Percentiles rank a stretch among this genome's conserved stretches.
Conservation (phyloP, 2,329 filamentous ascomycete genomes). For the Trichoderma koningiopsis region DNA sequence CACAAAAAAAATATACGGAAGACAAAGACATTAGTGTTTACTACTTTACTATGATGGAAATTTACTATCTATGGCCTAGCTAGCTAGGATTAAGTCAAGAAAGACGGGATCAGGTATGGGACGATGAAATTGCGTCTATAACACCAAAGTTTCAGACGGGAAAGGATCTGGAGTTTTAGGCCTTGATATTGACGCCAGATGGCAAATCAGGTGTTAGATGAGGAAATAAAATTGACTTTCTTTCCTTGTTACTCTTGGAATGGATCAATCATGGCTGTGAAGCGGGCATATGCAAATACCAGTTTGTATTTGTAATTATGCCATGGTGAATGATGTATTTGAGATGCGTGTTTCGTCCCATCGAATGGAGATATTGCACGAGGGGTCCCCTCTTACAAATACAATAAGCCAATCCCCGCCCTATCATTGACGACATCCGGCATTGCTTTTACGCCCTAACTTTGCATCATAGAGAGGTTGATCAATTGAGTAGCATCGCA, state of each 20-base stretch:
- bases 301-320: neutral
- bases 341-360: neutral
- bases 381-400: neutral
- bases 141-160: constrained; percentile 17
- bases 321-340: neutral
- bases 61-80: constrained; percentile 3
- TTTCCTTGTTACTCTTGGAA: neutral
- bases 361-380: neutral
- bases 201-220: constrained; percentile 12
- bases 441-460: neutral
- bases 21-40: neutral
- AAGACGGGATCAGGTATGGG: constrained; percentile 11
- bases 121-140: constrained; percentile 20
- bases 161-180: constrained; percentile 25
- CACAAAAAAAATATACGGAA: neutral
- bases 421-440: constrained; percentile 1
- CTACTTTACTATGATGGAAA: constrained; percentile 16
- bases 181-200: constrained; percentile 22
- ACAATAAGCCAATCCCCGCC: neutral
- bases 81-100: constrained; percentile 16
- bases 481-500: neutral
- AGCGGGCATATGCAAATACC: neutral
- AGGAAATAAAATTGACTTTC: constrained; percentile 14
- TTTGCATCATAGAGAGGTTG: neutral
- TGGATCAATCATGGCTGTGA: neutral